Percentiles rank a stretch among this genome's conserved stretches.
Evolutionary conservation across 306 rosid species (phyloP).

Genomic region (Betula pendula): DNA sequence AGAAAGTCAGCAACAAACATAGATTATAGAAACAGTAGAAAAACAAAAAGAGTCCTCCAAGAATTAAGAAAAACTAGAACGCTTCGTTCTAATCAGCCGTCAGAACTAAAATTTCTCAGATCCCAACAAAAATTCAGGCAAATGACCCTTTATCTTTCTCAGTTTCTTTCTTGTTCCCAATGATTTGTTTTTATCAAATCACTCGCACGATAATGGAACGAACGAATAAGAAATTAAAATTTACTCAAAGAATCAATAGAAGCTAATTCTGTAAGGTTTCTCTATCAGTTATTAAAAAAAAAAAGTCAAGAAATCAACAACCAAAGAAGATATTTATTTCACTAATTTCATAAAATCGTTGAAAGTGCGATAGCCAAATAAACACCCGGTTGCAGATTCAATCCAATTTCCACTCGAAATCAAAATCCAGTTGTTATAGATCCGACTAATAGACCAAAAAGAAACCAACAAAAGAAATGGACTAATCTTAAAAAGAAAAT

Average conservation of each 20-base stretch:
- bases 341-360: too few species aligned
- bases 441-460: neutral
- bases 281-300: neutral
- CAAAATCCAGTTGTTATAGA: neutral
- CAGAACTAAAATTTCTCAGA: neutral
- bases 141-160: too few species aligned
- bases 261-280: neutral
- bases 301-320: neutral
- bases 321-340: neutral
- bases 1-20: too few species aligned
- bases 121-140: too few species aligned
- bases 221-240: neutral
- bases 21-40: neutral
- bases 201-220: neutral
- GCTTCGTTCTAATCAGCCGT: neutral
- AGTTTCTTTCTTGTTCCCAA: neutral
- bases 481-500: neutral
- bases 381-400: too few species aligned
- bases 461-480: neutral
- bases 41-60: neutral
- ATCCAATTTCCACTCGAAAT: neutral
- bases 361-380: too few species aligned
- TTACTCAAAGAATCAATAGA: neutral
- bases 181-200: neutral
- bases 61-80: neutral